phyloP scores from a whole-genome alignment of 2,329 filamentous ascomycete species.

The Colletotrichum sp. region DNA sequence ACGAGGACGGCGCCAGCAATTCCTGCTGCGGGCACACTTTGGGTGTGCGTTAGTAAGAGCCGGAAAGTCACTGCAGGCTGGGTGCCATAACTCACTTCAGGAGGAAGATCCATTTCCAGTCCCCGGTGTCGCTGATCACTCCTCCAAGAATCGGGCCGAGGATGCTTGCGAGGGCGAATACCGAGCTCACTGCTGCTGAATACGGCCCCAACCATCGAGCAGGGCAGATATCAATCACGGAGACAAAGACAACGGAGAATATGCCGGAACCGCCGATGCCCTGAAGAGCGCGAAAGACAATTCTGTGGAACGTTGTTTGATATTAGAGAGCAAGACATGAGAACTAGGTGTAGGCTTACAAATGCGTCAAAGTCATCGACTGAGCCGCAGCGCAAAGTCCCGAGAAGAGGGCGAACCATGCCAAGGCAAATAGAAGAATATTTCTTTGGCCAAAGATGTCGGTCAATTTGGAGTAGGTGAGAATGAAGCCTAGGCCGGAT shows the following conservation, averaged over 20 bases:
- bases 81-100: not conserved
- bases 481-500: not conserved
- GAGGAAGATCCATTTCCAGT: not conserved
- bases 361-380: not conserved
- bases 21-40: not conserved
- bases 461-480: not conserved
- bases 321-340: fast-evolving
- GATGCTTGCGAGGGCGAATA: constrained; percentile 49
- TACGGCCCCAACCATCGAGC: constrained; percentile 14
- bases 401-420: not conserved
- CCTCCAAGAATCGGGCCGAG: constrained; percentile 46
- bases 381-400: not conserved
- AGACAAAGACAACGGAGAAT: not conserved
- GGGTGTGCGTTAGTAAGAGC: not conserved
- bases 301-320: constrained; percentile 21
- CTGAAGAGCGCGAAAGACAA: constrained; percentile 45
- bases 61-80: not conserved
- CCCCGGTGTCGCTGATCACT: constrained; percentile 11
- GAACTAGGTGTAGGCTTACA: not conserved
- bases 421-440: not conserved
- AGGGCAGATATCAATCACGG: not conserved
- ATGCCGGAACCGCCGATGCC: constrained; percentile 38
- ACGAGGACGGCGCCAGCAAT: not conserved
- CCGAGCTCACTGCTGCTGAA: constrained; percentile 25
- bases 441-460: not conserved